Conservation (phyloP, 2,329 filamentous ascomycete genomes). For the Elsinoe fawcettii region DNA sequence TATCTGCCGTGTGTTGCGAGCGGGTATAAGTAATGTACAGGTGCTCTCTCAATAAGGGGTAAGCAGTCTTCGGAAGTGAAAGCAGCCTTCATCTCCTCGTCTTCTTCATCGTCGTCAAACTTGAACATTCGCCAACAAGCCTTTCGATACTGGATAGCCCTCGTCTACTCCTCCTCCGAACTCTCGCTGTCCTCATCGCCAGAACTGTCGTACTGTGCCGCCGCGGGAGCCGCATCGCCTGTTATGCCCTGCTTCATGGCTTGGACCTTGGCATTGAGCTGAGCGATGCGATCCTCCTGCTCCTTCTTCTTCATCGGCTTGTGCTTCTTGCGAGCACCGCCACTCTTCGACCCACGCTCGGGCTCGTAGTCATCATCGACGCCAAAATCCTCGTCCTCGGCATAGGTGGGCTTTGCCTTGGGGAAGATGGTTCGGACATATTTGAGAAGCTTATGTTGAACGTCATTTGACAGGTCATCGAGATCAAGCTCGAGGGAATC, state of each 20-base stretch:
- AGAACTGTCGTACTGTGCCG: slow-evolving; percentile 33
- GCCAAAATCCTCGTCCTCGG: slow-evolving; percentile 30
- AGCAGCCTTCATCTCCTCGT: not conserved
- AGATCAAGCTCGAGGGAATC: slow-evolving; percentile 60
- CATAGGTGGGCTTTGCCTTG: slow-evolving; percentile 21
- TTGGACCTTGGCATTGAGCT: slow-evolving; percentile 53
- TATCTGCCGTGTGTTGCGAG: slow-evolving; percentile 2
- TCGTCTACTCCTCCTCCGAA: slow-evolving; percentile 37
- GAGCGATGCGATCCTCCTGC: slow-evolving; percentile 59
- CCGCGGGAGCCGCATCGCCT: slow-evolving; percentile 4
- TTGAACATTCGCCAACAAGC: no score
- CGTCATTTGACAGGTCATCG: slow-evolving; percentile 48
- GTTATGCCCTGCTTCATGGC: slow-evolving; percentile 18
- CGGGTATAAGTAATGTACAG: slow-evolving; percentile 14
- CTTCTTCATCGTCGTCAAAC: not conserved
- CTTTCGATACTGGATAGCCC: no score
- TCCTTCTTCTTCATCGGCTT: slow-evolving; percentile 69
- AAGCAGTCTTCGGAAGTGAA: slow-evolving; percentile 3
- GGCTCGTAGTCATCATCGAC: slow-evolving; percentile 45
- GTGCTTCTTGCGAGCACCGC: slow-evolving; percentile 58
- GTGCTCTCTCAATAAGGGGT: not conserved
- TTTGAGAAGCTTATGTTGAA: slow-evolving; percentile 48
- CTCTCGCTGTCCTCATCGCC: slow-evolving; percentile 47
- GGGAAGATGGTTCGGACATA: slow-evolving; percentile 43
- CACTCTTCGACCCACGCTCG: slow-evolving; percentile 34